Base-by-base conservation (phyloP, 495 filamentous ascomycete genomes). In the Cladorrhinum samala region DNA sequence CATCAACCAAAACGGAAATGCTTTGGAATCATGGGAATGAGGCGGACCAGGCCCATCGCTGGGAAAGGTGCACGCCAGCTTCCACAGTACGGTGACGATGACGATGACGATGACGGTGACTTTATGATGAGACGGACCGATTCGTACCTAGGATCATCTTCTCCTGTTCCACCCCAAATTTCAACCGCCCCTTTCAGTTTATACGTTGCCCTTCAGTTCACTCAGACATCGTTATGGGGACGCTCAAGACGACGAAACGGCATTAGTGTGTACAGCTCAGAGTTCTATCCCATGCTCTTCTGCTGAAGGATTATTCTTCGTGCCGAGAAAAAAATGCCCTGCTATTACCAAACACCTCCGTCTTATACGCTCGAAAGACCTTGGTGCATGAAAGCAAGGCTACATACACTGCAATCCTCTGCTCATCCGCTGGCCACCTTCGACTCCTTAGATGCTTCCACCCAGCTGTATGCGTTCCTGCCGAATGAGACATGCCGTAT, bases 191-290 rank as follows among this genome's bases (percentile, higher is more conserved):
- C 50, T 37, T 42, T 33, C 48, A 46, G 39, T 36, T n/a, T 25
- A 23, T 20, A 49, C 30, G 25, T 24, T 14, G 20, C 58, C 37
- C 47, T 25, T 37, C 24, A n/a, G 6, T 50, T 37, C 14, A 24
- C 36, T 16, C 45, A 16, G 33, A 18, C 11, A 30, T 50, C 25
- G 16, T 24, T 25, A 20, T 27, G 46, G 24, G 46, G 8, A 37
- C 25, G 30, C 37, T 36, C 44, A 33, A 49, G 23, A 11, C 20
- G 19, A 33, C 13, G 18, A 40, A 68, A 78, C 68, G 93, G 93
- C 93, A 98, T 95, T 86, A 88, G 91, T 98, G 93, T 98, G 93
- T 98, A 98, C 93, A 96, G 89, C 90, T 81, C 77, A 81, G 80
- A 80, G 80, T 77, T 71, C 36, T 53, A 49, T 49, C 67, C 80